Conservation (phyloP, 2,329 filamentous ascomycete genomes). For the Penicillium verrucosum region DNA sequence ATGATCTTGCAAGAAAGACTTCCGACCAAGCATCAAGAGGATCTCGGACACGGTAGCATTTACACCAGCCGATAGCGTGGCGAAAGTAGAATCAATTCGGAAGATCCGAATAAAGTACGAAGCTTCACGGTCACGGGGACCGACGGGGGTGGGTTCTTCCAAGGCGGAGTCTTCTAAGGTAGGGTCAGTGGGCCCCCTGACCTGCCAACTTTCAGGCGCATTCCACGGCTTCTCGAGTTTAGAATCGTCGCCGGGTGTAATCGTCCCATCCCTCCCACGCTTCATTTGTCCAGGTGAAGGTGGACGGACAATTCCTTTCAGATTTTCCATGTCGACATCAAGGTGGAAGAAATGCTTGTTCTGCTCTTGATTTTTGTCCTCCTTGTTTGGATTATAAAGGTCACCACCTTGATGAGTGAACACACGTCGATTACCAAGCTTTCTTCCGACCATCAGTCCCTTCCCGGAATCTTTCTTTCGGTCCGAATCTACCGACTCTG, state of each 20-base stretch:
- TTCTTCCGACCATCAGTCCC: conserved; percentile 32
- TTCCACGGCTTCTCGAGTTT: conserved; percentile 59
- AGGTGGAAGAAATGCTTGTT: conserved; percentile 64
- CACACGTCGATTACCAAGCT: conserved; percentile 34
- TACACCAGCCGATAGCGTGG: conserved; percentile 79
- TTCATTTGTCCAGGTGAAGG: conserved; percentile 65
- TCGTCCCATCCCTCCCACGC: conserved; percentile 33
- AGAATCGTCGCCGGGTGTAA: conserved; percentile 29
- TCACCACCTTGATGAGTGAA: conserved; percentile 30
- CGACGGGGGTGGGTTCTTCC: conserved; percentile 2
- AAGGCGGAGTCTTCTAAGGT: conserved; percentile 7
- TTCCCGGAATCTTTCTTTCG: conserved; percentile 39
- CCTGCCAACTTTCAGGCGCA: conserved; percentile 94
- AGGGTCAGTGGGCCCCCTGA: conserved; percentile 58
- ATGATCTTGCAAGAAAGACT: conserved; percentile 86
- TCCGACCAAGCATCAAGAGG: conserved; percentile 85
- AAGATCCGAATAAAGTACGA: conserved; percentile 95
- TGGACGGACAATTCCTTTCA: conserved; percentile 80
- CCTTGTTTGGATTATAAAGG: conserved; percentile 17
- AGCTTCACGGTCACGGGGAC: conserved; percentile 61
- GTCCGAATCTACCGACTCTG: conserved; percentile 35
- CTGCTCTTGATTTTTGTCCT: conserved; percentile 46
- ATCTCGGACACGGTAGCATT: conserved; percentile 84
- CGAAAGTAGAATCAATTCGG: conserved; percentile 88
- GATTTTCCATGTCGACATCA: conserved; percentile 83